phyloP scores from a whole-genome alignment of 768 basidiomycete species.

The Phylloporus rhodoxanthus region DNA sequence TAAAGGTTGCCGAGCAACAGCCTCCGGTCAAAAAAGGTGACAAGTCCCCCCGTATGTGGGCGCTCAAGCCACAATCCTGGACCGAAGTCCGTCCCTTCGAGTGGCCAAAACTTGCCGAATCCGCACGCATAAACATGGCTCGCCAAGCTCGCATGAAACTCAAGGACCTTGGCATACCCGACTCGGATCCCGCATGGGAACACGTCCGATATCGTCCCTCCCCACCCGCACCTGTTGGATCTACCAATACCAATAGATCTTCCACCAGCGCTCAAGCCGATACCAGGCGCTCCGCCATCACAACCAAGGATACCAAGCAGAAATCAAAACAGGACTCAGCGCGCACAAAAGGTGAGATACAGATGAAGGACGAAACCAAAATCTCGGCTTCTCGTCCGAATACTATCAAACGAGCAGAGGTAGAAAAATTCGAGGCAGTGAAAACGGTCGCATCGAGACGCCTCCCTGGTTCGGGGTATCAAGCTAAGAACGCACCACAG shows the following conservation, averaged over 20 bases:
- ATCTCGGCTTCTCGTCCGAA: slow-evolving; percentile 16
- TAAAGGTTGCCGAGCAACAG: slow-evolving; percentile 47
- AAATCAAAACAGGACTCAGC: slow-evolving; percentile 27
- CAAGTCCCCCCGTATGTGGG: slow-evolving; percentile 41
- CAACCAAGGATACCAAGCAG: slow-evolving; percentile 42
- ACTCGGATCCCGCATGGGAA: slow-evolving; percentile 59
- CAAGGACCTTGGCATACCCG: slow-evolving; percentile 46
- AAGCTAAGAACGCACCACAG: slow-evolving; percentile 32
- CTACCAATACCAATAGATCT: slow-evolving; percentile 20
- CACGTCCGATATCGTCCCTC: slow-evolving; percentile 38
- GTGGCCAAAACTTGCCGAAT: slow-evolving; percentile 45
- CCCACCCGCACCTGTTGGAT: slow-evolving; percentile 10
- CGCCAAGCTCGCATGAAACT: slow-evolving; percentile 47
- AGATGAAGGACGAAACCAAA: slow-evolving; percentile 35
- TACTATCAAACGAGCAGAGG: slow-evolving; percentile 26
- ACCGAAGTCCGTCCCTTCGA: slow-evolving; percentile 65
- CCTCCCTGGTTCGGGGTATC: slow-evolving; percentile 47
- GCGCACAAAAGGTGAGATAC: slow-evolving; percentile 34
- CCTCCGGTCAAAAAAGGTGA: slow-evolving; percentile 30
- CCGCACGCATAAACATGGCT: slow-evolving; percentile 45
- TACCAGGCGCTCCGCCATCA: slow-evolving; percentile 41
- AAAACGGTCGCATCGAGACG: slow-evolving; percentile 29
- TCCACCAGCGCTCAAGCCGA: slow-evolving; percentile 26
- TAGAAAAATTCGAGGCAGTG: slow-evolving; percentile 17
- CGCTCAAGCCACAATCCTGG: slow-evolving; percentile 55